Percentiles rank a stretch among this genome's conserved stretches.
Conservation (phyloP, 305 asterid genomes). For the Solanum hybrid region DNA sequence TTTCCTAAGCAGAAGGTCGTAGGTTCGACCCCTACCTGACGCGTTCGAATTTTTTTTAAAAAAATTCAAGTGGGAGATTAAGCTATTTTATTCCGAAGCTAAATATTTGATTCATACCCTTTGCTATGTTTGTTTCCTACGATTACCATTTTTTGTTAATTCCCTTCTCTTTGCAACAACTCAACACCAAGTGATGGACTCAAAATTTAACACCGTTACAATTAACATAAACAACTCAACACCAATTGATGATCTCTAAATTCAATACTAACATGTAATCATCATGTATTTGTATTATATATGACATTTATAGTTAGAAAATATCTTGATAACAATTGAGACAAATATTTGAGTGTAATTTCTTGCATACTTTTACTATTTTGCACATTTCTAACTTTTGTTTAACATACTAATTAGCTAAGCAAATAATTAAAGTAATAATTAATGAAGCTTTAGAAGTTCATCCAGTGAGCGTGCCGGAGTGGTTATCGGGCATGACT, state of each 20-base stretch:
- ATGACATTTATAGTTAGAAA: neutral
- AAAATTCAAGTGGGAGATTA: neutral
- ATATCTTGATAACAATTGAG: neutral
- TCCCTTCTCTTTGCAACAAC: too few species aligned
- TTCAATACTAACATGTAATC: neutral
- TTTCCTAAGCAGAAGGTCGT: constrained; percentile 99
- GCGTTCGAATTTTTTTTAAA: constrained; percentile 8
- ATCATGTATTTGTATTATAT: too few species aligned
- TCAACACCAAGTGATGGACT: neutral
- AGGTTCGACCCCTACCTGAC: constrained; percentile 99
- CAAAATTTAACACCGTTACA: neutral
- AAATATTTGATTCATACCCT: neutral
- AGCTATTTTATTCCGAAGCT: neutral
- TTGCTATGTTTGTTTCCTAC: neutral
- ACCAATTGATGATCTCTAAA: too few species aligned
- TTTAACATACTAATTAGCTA: neutral
- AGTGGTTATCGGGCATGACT: constrained; percentile 99
- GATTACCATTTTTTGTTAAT: too few species aligned
- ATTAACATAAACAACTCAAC: neutral
- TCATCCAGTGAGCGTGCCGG: constrained; percentile 61
- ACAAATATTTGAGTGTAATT: neutral
- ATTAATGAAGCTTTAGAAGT: too few species aligned
- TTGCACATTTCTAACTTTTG: neutral
- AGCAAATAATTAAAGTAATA: rapidly evolving
- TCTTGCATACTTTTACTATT: neutral